phyloP scores from a whole-genome alignment of 306 rosid species.

The Cicer chorassanicum region DNA sequence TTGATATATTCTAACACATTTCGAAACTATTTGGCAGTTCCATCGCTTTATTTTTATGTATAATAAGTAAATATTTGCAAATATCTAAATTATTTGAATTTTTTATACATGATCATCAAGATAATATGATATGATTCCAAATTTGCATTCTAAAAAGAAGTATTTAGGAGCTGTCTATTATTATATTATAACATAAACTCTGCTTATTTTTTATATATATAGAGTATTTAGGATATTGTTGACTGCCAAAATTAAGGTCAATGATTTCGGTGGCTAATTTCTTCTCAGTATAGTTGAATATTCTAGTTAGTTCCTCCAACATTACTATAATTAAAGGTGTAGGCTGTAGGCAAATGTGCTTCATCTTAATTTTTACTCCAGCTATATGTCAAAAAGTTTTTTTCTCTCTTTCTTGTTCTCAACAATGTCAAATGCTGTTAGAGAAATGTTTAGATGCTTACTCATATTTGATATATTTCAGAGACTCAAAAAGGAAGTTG shows the following conservation, averaged over 20 bases:
- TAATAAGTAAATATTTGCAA: not conserved
- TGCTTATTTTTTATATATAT: slow-evolving; percentile 13
- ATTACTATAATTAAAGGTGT: slow-evolving; percentile 22
- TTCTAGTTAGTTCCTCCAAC: slow-evolving; percentile 34
- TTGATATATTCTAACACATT: not conserved
- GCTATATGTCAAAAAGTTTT: slow-evolving; percentile 7
- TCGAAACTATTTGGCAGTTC: not conserved
- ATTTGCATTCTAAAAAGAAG: not conserved
- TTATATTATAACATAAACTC: not conserved
- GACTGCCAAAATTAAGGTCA: slow-evolving; percentile 22
- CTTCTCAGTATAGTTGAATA: slow-evolving; percentile 27
- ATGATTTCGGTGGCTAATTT: slow-evolving; percentile 33
- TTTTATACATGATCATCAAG: not conserved
- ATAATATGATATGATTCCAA: not conserved
- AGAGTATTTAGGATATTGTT: slow-evolving; percentile 16
- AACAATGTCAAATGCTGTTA: slow-evolving; percentile 15
- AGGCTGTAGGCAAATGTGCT: slow-evolving; percentile 16
- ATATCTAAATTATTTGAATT: slow-evolving; percentile 6
- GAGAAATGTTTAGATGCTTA: slow-evolving; percentile 46
- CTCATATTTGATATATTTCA: slow-evolving; percentile 53
- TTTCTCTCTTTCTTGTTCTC: slow-evolving; percentile 30
- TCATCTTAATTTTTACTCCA: slow-evolving; percentile 25
- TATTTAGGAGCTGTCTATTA: no score
- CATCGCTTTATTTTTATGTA: slow-evolving; percentile 10
- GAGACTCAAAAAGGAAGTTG: slow-evolving; percentile 85